A percentile compares a stretch with the other conserved stretches of the same genome.
Evolutionary conservation across 805 yeast species (phyloP).

Genomic region (Cyberlindnera saturnus): DNA sequence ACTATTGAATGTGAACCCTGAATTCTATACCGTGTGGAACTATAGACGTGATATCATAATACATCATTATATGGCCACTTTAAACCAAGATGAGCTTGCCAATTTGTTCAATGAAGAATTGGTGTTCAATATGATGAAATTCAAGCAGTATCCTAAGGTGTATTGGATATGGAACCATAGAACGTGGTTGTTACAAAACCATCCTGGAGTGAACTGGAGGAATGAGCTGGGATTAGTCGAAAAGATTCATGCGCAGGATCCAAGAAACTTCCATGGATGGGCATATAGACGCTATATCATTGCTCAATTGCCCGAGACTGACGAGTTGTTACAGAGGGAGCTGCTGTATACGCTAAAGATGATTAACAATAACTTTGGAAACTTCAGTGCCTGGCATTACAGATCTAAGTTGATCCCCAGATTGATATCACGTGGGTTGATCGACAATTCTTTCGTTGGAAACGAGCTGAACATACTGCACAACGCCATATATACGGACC

Average conservation of each 20-base stretch:
- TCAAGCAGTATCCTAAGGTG: constrained; percentile 74
- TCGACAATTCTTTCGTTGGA: constrained; percentile 34
- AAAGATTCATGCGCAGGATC: constrained; percentile 62
- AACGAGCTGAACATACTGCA: constrained; percentile 64
- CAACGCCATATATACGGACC: constrained; percentile 87
- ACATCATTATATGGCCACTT: constrained; percentile 11
- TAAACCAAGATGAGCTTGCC: constrained; percentile 18
- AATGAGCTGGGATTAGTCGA: constrained; percentile 64
- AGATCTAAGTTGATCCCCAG: constrained; percentile 63
- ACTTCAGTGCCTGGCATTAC: constrained; percentile 95
- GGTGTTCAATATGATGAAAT: constrained; percentile 46
- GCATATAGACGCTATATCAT: constrained; percentile 79
- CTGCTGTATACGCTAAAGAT: constrained; percentile 70
- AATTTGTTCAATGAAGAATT: constrained; percentile 51
- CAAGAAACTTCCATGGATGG: constrained; percentile 95
- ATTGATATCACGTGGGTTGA: constrained; percentile 30
- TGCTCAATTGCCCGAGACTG: constrained; percentile 23
- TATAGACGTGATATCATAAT: constrained; percentile 67
- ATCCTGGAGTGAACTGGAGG: constrained; percentile 56
- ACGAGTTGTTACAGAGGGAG: constrained; percentile 41
- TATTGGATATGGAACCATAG: constrained; percentile 98
- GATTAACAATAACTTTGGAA: constrained; percentile 80
- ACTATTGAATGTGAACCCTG: constrained; percentile 68
- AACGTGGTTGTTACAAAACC: constrained; percentile 64
- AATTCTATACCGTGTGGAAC: constrained; percentile 87